phyloP scores from a whole-genome alignment of 441 rosid species.

The Brassica hybrid region DNA sequence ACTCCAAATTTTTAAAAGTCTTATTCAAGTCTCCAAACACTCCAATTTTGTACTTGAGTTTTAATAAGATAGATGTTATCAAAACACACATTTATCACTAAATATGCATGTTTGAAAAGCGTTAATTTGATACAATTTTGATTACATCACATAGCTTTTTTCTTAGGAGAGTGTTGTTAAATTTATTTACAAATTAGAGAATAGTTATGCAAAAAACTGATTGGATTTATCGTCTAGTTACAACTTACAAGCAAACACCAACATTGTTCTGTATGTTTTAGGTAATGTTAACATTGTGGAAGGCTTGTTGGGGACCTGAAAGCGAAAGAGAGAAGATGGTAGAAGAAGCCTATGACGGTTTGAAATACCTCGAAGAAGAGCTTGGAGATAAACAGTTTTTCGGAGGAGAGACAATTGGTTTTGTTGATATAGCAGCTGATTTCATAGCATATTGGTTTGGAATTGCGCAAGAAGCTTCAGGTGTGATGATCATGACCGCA shows the following conservation, averaged over 20 bases:
- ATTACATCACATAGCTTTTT: background rate
- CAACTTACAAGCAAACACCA: background rate
- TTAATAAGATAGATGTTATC: no score
- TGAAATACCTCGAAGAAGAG: slow-evolving; percentile 56
- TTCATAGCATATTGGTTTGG: slow-evolving; percentile 40
- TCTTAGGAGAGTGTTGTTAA: background rate
- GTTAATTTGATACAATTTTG: background rate
- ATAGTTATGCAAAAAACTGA: background rate
- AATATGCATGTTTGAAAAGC: no score
- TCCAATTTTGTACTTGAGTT: no score
- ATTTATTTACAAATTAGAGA: no score
- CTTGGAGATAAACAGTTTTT: slow-evolving; percentile 51
- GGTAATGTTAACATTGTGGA: slow-evolving; percentile 42
- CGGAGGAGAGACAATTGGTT: slow-evolving; percentile 51
- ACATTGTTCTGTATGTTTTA: slow-evolving; percentile 9
- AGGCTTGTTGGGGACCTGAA: slow-evolving; percentile 42
- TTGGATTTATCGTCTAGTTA: no score
- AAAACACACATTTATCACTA: no score
- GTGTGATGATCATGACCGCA: slow-evolving; percentile 35
- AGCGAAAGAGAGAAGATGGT: slow-evolving; percentile 42
- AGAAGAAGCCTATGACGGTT: slow-evolving; percentile 52
- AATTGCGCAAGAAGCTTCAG: slow-evolving; percentile 40
- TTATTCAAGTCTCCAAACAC: no score
- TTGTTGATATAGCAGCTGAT: slow-evolving; percentile 45
- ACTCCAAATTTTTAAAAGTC: no score